Base-by-base conservation (phyloP, 2,329 filamentous ascomycete genomes). In the Hymenoscyphus fraxineus region DNA sequence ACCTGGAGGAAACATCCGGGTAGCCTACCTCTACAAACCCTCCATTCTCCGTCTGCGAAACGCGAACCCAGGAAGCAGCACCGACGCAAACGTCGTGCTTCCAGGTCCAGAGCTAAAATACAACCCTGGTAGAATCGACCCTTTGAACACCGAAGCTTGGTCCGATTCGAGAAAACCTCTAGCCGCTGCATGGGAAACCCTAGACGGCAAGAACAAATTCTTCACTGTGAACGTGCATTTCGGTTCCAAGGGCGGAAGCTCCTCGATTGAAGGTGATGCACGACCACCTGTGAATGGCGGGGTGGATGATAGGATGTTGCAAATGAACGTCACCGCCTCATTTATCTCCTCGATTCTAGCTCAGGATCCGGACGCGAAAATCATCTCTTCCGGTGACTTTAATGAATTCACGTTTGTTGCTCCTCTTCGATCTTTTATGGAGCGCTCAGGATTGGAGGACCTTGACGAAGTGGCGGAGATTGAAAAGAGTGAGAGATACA, bases 141-240 rank as follows among this genome's bases (percentile, higher is more conserved):
- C 88, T 0, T 67, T 73, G 27, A 87, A 88, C 73, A 56, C 47
- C n/a, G 68, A 72, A 4, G 87, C 85, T 0, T 92, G 86, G 84
- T 77, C 76, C 2, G 77, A 77, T 58, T 87, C 82, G 72, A 84
- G 89, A 64, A 91, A 91, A 78, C 88, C 89, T 1, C 78, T 91
- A 0, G 86, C 81, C 0, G 89, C 88, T 3, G 80, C 83, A 65
- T 92, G 88, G 87, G 82, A 84, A 71, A 81, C 85, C 0, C 77
- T 85, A 40, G 80, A 82, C 64, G 81, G 80, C 35, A 78, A 80
- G 65, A 80, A 76, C 66, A 82, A 80, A 66, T 87, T 91, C 76
- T 91, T 89, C 76, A 90, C 89, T 2, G 80, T 92, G 67, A 91
- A 91, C 72, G 86, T 91, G 47, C 88, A 91, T 77, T 86, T 85